A percentile compares a stretch with the other conserved stretches of the same genome.
These are phyloP conservation scores for Globisporangium alternatum DNA, from an alignment of 352 stramenopile genomes.

Conservation along the genomic window DNA sequence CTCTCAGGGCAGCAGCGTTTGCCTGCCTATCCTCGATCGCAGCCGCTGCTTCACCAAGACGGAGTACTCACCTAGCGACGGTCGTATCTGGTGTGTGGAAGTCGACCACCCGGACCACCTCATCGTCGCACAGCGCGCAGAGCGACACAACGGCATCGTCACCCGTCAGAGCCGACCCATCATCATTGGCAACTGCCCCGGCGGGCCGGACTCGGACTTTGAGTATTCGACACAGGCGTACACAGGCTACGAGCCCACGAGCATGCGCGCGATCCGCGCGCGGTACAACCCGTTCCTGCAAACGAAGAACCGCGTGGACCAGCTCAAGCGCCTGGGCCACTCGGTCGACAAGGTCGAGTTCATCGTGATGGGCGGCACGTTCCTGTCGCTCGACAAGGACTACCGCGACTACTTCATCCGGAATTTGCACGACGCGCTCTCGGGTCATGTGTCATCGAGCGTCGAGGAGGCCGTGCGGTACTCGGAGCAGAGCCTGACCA, in stretches of 20 bases:
- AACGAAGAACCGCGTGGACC: conserved; percentile 90
- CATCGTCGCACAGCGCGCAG: conserved; percentile 12
- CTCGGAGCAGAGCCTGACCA: conserved; percentile 85
- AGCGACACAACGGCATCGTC: conserved; percentile 13
- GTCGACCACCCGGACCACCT: conserved; percentile 15
- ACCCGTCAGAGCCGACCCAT: conserved; percentile 12
- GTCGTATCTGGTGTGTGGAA: conserved; percentile 16
- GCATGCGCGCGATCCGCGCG: conserved; percentile 94
- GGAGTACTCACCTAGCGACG: conserved; percentile 9
- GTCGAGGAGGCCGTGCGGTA: conserved; percentile 94
- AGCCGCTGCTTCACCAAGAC: conserved; percentile 10
- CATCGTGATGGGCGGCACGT: conserved; percentile 98
- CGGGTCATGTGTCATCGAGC: conserved; percentile 87
- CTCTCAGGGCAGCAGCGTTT: conserved; percentile 8
- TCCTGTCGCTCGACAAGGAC: conserved; percentile 91
- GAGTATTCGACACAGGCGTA: conserved; percentile 97
- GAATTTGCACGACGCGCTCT: conserved; percentile 95
- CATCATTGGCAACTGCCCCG: conserved; percentile 64
- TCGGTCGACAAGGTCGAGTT: conserved; percentile 97
- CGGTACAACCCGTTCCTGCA: conserved; percentile 95
- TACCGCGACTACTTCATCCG: conserved; percentile 98
- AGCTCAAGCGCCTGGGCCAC: conserved; percentile 87
- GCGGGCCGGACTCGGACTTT: conserved; percentile 96
- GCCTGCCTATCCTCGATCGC: conserved; percentile 11
- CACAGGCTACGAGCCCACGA: conserved; percentile 97